phyloP scores from a whole-genome alignment of 805 yeast species.

The Suhomyces sp. region DNA sequence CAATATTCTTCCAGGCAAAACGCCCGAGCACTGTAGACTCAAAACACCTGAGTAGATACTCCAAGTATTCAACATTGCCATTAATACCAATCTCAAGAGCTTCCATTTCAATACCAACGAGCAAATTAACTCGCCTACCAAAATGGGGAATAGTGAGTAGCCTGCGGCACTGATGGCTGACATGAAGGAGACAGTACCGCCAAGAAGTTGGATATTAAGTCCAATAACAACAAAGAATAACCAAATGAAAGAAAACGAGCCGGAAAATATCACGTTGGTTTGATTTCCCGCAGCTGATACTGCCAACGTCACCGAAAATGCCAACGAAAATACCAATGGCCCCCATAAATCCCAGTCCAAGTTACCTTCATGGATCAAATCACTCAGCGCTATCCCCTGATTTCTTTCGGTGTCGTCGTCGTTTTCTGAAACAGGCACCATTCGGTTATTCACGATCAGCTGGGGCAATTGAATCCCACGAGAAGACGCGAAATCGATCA shows the following conservation, averaged over 20 bases:
- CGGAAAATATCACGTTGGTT: constrained; percentile 56
- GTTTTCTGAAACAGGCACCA: constrained; percentile 24
- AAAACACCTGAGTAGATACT: constrained; percentile 60
- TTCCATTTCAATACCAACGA: constrained; percentile 45
- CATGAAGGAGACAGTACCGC: constrained; percentile 61
- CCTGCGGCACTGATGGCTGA: constrained; percentile 70
- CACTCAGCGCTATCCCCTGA: constrained; percentile 20
- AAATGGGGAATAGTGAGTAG: constrained; percentile 65
- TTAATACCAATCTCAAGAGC: constrained; percentile 47
- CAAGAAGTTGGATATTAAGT: constrained; percentile 60
- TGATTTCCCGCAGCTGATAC: constrained; percentile 41
- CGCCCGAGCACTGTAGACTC: constrained; percentile 64
- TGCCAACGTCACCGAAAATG: constrained; percentile 53
- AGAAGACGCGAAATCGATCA: constrained; percentile 32
- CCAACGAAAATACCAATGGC: constrained; percentile 59
- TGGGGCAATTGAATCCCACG: constrained; percentile 37
- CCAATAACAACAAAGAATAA: constrained; percentile 58
- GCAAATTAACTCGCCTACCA: constrained; percentile 50
- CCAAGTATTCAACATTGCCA: constrained; percentile 53
- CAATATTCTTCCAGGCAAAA: constrained; percentile 56
- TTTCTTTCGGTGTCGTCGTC: constrained; percentile 17
- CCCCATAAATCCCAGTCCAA: constrained; percentile 72
- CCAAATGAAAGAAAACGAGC: constrained; percentile 65
- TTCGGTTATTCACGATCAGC: constrained; percentile 26
- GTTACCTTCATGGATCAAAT: constrained; percentile 12